phyloP scores from a whole-genome alignment of 176 grass and related monocot genomes.

The Juncus inflexus region DNA sequence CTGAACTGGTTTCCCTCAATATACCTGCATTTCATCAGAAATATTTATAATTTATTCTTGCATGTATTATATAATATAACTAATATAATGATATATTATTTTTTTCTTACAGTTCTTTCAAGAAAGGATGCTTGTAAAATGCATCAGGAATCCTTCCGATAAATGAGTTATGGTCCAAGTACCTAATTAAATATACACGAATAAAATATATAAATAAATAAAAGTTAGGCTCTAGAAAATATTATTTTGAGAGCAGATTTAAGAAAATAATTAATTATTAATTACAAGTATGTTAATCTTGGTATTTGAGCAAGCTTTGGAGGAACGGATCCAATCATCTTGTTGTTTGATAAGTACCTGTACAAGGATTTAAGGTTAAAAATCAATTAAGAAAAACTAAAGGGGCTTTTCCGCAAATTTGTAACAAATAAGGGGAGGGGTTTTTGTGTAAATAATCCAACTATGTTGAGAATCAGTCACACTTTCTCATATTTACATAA shows the following conservation, averaged over 20 bases:
- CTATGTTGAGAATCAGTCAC: neutral
- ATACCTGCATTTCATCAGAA: conserved; percentile 42
- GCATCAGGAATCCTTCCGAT: conserved; percentile 87
- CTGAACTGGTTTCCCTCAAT: conserved; percentile 91
- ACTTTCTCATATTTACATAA: no score
- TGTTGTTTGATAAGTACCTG: conserved; percentile 85
- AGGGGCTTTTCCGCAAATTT: neutral
- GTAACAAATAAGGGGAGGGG: no score
- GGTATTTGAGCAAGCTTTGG: conserved; percentile 68
- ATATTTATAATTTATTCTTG: conserved; percentile 1
- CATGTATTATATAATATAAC: neutral
- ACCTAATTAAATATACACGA: conserved; percentile 31
- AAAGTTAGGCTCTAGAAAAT: neutral
- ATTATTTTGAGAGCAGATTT: neutral
- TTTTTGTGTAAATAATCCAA: no score
- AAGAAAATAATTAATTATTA: conserved; percentile 2
- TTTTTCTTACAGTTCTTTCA: conserved; percentile 81
- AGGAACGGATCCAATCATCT: conserved; percentile 72
- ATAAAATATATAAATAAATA: conserved; percentile 1
- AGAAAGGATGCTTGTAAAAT: conserved; percentile 80
- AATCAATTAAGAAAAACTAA: neutral
- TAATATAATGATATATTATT: neutral
- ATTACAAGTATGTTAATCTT: conserved; percentile 85
- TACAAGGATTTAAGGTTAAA: conserved; percentile 3
- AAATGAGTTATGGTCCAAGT: conserved; percentile 88